Conservation (phyloP, 2,329 filamentous ascomycete species). For the Colletotrichum lini region DNA sequence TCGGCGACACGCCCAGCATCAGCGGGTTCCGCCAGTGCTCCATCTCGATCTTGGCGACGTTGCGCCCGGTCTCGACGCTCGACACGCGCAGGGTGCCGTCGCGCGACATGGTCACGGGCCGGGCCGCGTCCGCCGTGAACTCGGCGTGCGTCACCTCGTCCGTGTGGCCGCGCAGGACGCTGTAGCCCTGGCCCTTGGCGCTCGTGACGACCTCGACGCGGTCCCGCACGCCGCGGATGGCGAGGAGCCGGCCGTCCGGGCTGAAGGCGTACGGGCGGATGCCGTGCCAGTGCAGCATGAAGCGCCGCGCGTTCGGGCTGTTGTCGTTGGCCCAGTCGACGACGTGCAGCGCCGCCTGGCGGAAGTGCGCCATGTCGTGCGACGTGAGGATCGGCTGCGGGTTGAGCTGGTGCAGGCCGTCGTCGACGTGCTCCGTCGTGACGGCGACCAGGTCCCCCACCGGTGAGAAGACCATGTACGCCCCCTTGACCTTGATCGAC, state of each 20-base stretch:
- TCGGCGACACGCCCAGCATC: constrained; percentile 25
- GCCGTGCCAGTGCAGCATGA: constrained; percentile 30
- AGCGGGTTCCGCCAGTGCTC: constrained; percentile 38
- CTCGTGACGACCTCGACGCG: constrained; percentile 34
- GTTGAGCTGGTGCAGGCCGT: background rate
- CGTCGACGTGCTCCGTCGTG: constrained; percentile 27
- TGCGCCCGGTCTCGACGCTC: constrained; percentile 20
- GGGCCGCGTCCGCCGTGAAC: constrained; percentile 31
- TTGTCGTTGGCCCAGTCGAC: constrained; percentile 1
- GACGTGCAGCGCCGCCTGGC: constrained; percentile 25
- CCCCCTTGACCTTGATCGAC: constrained; percentile 27
- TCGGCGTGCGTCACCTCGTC: constrained; percentile 40
- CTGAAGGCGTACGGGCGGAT: constrained; percentile 34
- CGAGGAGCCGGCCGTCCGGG: constrained; percentile 23
- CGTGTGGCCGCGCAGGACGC: constrained; percentile 38
- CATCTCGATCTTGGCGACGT: constrained; percentile 38
- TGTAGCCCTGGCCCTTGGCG: constrained; percentile 21
- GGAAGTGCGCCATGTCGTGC: constrained; percentile 36
- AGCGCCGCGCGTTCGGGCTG: background rate
- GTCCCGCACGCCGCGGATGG: constrained; percentile 28
- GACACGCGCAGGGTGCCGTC: constrained; percentile 39
- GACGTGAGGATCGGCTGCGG: background rate
- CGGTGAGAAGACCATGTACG: constrained; percentile 32
- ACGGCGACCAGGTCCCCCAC: constrained; percentile 23
- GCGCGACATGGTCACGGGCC: constrained; percentile 30